Percentiles rank a stretch among this genome's conserved stretches.
These are phyloP conservation scores for Taphrina sp. DNA, from an alignment of 1,139 yeast species.

Conservation along the genomic window DNA sequence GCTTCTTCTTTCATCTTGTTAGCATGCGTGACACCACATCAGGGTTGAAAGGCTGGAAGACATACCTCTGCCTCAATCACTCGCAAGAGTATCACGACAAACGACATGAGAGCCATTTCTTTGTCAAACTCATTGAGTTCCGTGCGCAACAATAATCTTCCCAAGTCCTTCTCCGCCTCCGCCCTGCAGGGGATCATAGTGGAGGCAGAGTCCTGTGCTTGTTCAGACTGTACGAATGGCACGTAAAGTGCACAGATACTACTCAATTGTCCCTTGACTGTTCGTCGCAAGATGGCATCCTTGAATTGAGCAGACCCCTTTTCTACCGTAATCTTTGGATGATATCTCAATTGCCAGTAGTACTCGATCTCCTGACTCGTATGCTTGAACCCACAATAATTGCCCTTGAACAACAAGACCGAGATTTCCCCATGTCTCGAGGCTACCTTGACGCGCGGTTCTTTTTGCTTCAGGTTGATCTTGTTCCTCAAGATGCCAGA, in stretches of 20 bases:
- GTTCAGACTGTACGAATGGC: background rate
- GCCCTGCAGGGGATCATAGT: background rate
- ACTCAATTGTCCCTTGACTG: conserved; percentile 14
- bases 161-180: background rate
- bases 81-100: conserved; percentile 7
- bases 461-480: background rate
- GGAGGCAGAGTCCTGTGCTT: background rate
- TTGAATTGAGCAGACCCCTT: background rate
- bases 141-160: background rate
- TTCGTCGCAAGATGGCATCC: conserved; percentile 12
- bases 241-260: conserved; percentile 7
- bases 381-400: conserved; percentile 14
- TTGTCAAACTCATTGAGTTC: conserved; percentile 4
- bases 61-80: conserved; percentile 11
- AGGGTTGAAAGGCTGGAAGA: no score
- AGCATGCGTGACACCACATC: no score
- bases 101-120: conserved; percentile 17
- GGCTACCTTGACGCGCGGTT: background rate
- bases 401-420: conserved; percentile 2
- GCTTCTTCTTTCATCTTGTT: no score
- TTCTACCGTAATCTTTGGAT: background rate
- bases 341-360: conserved; percentile 14
- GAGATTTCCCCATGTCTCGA: conserved; percentile 7
- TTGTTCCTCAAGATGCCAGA: conserved; percentile 11
- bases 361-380: conserved; percentile 9